phyloP scores from a whole-genome alignment of 345 rosid genomes.

The Eucalyptus marginata region DNA sequence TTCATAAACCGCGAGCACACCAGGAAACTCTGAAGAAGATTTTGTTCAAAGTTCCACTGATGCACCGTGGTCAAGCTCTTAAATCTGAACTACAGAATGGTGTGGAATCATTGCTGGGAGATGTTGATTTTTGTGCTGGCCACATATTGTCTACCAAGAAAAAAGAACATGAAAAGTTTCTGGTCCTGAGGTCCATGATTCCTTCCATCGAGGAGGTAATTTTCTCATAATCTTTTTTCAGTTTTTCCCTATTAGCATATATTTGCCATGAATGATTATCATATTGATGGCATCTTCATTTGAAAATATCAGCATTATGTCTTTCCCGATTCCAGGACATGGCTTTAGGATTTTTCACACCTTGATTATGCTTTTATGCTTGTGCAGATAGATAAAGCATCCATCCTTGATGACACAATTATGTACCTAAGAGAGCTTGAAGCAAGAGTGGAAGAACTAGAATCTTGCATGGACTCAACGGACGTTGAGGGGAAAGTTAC shows the following conservation, averaged over 20 bases:
- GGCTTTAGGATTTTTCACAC: not conserved
- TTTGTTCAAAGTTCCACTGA: constrained; percentile 48
- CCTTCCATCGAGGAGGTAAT: constrained; percentile 53
- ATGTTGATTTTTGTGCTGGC: not conserved
- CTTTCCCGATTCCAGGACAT: not conserved
- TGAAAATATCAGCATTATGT: not conserved
- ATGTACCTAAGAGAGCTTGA: constrained; percentile 55
- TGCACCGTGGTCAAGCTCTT: constrained; percentile 14
- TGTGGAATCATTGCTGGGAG: not conserved
- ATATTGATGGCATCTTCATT: not conserved
- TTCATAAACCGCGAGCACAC: constrained; percentile 5
- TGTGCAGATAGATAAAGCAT: constrained; percentile 50
- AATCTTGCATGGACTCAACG: constrained; percentile 58
- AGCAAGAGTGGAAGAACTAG: constrained; percentile 69
- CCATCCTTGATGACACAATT: constrained; percentile 50
- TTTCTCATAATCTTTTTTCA: not conserved
- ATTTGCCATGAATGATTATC: not conserved
- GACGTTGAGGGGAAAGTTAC: constrained; percentile 30
- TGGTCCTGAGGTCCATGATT: constrained; percentile 42
- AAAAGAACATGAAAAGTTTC: constrained; percentile 43
- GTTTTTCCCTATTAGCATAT: not conserved
- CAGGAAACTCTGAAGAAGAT: constrained; percentile 52
- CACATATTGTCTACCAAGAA: constrained; percentile 8
- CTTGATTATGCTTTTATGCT: not conserved
- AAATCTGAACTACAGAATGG: constrained; percentile 2